Evolutionary conservation across 306 rosid species (phyloP), one percentile per base, ranked within the genome.

Genomic region (Senna siamea): DNA sequence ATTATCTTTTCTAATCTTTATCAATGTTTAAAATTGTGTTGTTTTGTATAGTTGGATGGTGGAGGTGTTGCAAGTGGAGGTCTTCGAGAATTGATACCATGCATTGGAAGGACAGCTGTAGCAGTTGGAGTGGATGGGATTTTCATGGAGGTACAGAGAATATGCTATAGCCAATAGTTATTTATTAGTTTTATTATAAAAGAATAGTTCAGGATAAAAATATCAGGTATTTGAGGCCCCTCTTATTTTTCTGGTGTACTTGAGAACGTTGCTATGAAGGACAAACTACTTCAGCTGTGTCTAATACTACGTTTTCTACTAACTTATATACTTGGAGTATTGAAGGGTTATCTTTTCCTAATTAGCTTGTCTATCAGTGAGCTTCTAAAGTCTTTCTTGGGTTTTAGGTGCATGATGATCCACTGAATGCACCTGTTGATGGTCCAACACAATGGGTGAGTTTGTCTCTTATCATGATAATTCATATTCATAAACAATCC

Each of bases 21-120:
- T 63, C 46, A 70, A 20, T 64, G 64, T 59, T 60, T 74, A 56
- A 85, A 72, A 60, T 38, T 78, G 17, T 83, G 52, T 12, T 79
- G 70, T 74, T 56, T 72, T 65, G 73, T 80, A 17, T 73, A 88
- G 99, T 86, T 94, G 96, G 99, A 90, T 26, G 95, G 89, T 41
- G 99, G 99, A 63, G 97, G 99, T 37, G 97, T 94, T 78, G 97
- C 99, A 55, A 94, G 99, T 79, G 99, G 99, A 54, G 99, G 99
- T 67, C 87, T 94, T 69, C 96, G 97, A 19, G 99, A 92, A 84
- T 80, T 94, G 77, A 92, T 94, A 66, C 99, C 99, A 32, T 94
- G 99, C 81, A 88, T 94, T 74, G 96, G 96, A 75, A 89, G 99
- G 84, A 94, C 95, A 4, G 91, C 99, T 37, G 96, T 89, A 74